Conservation (phyloP, 139 green algal genomes). For the Coccomyxa sp. region DNA sequence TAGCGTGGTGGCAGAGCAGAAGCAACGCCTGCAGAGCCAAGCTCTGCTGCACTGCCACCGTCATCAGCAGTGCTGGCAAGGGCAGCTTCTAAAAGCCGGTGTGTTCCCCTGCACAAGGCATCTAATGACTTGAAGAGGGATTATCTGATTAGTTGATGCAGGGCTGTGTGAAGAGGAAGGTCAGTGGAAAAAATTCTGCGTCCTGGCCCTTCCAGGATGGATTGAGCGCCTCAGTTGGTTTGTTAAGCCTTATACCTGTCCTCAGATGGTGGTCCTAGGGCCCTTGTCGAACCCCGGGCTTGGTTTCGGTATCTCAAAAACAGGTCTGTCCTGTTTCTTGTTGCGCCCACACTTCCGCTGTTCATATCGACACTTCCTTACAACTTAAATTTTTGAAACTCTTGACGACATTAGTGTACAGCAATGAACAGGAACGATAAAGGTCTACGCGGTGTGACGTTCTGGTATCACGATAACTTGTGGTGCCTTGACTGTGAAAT, state of each 20-base stretch:
- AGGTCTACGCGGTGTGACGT: too few relatives aligned
- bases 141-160: background rate
- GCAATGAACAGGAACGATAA: too few relatives aligned
- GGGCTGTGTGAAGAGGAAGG: background rate
- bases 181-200: background rate
- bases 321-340: constrained; percentile 42
- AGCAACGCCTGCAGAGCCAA: constrained; percentile 24
- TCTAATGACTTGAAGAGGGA: background rate
- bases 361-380: constrained; percentile 10
- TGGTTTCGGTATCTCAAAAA: constrained; percentile 48
- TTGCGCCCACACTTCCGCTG: constrained; percentile 20
- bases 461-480: too few relatives aligned
- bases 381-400: too few relatives aligned
- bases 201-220: too few relatives aligned
- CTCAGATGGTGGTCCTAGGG: background rate
- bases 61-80: constrained; percentile 30
- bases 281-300: constrained; percentile 19
- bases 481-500: too few relatives aligned
- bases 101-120: constrained; percentile 9
- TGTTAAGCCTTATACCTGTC: background rate
- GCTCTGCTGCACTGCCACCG: constrained; percentile 19
- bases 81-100: constrained; percentile 38
- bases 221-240: background rate
- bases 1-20: constrained; percentile 33
- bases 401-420: too few relatives aligned